Conservation (phyloP, 1,284 basidiomycete species). For the Ustilago esculenta region DNA sequence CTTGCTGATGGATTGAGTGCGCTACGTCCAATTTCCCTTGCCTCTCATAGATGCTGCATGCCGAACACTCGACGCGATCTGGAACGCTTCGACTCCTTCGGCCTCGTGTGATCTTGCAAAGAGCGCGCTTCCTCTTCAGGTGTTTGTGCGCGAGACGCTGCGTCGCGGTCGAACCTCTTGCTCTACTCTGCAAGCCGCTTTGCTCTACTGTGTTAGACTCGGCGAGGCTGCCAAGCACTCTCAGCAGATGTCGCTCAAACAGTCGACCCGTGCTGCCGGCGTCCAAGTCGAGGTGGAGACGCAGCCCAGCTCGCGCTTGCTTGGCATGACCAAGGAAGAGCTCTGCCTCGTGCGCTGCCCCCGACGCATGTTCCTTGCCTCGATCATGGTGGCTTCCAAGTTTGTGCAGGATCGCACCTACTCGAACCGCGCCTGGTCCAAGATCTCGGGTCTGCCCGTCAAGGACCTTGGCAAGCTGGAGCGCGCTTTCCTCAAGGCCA, state of each 20-base stretch:
- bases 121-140: slow-evolving; percentile 55
- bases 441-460: slow-evolving; percentile 70
- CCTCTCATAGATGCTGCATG: slow-evolving; percentile 38
- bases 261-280: slow-evolving; percentile 22
- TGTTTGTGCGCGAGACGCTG: slow-evolving; percentile 64
- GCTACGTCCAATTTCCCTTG: background rate
- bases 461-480: slow-evolving; percentile 69
- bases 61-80: slow-evolving; percentile 47
- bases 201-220: slow-evolving; percentile 61
- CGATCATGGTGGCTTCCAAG: slow-evolving; percentile 86
- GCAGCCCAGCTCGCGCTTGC: slow-evolving; percentile 27
- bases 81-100: slow-evolving; percentile 37
- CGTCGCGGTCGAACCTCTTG: slow-evolving; percentile 63
- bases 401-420: slow-evolving; percentile 92
- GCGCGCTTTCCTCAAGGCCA: slow-evolving; percentile 67
- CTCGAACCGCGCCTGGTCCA: slow-evolving; percentile 87
- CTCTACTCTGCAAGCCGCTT: slow-evolving; percentile 62
- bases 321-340: slow-evolving; percentile 41
- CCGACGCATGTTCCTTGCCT: slow-evolving; percentile 84
- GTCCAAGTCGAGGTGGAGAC: slow-evolving; percentile 16
- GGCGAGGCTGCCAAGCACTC: slow-evolving; percentile 32
- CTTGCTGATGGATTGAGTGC: slow-evolving; percentile 14
- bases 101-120: slow-evolving; percentile 40
- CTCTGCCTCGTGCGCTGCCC: slow-evolving; percentile 72
- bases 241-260: slow-evolving; percentile 17